A percentile compares a stretch with the other conserved stretches of the same genome.
phyloP scores from a whole-genome alignment of 106 monocot genomes.

The Vanilla planifolia region DNA sequence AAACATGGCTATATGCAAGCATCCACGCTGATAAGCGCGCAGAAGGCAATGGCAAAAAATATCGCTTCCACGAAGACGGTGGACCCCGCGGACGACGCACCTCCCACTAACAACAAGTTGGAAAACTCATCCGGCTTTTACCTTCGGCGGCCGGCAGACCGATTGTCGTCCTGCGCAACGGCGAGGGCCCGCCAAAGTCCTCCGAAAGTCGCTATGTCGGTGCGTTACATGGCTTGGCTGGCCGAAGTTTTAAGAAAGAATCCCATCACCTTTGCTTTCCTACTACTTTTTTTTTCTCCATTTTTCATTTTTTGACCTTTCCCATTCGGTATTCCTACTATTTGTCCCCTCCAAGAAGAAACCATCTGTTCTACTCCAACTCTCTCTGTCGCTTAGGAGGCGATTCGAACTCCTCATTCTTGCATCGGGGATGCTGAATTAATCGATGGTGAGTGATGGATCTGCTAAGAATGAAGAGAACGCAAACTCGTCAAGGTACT shows the following conservation, averaged over 20 bases:
- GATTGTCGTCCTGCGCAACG: neutral
- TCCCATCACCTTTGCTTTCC: slow-evolving; percentile 8
- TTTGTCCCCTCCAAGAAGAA: neutral
- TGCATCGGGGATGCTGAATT: neutral
- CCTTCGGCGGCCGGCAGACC: neutral
- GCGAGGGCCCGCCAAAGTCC: neutral
- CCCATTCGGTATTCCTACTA: neutral
- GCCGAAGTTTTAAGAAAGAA: neutral
- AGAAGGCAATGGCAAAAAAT: no score
- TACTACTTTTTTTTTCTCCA: neutral
- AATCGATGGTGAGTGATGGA: slow-evolving; percentile 21
- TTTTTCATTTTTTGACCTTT: neutral
- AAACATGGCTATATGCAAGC: no score
- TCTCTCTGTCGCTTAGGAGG: neutral
- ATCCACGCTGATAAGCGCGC: no score
- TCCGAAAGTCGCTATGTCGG: neutral
- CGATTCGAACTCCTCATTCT: neutral
- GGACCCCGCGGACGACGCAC: no score
- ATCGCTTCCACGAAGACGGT: no score
- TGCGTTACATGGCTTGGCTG: neutral
- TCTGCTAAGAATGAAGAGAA: no score
- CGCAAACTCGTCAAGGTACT: neutral
- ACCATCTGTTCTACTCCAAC: neutral
- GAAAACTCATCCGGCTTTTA: neutral
- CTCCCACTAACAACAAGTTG: neutral